Evolutionary conservation across 2,329 filamentous ascomycete genomes (phyloP), one percentile per base, ranked within the genome.

Genomic region (Corniculantispora saksenae): DNA sequence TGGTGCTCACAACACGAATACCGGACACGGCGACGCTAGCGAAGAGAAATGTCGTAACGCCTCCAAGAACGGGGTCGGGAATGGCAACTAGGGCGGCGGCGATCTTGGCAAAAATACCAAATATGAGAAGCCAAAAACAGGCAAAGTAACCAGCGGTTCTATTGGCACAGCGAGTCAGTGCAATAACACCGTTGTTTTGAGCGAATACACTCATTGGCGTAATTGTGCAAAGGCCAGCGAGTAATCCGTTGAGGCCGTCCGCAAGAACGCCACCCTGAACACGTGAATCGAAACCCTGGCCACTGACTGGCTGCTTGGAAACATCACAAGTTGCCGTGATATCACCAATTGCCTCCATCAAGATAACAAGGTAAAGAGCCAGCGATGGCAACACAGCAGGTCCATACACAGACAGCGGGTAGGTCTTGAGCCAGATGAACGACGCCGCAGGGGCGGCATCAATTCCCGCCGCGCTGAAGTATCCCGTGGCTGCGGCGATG

Each of bases 121-220:
- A 93, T 69, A 95, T 76, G 67, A 95, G 77, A 10, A 95, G 83
- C 81, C 93, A 93, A 71, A 91, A 82, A 74, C 85, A 93, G 72
- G 88, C 91, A 58, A 89, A 90, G 74, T 93, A 93, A 3, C 92
- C 92, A 7, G 91, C 92, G 57, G 88, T 91, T 60, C 91, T 86
- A 75, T 93, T 94, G 1, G 92, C 92, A 74, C 91, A 94, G 15
- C 91, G 85, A 0, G 92, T 95, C 55, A 95, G 82, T 0, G 91
- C 90, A 67, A 95, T 94, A 58, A 94, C 91, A 40, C 91, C 91
- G 74, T 94, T 94, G 80, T 94, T 94, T 75, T 94, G 91, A 0
- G 91, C 91, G 70, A 94, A 94, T 1, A 89, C 90, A 1, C 87
- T 89, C 86, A 94, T 91, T 35, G 91, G 91, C 0, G 91, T 91